Base-by-base conservation (phyloP, 805 yeast genomes). In the Candida hungchunana region DNA sequence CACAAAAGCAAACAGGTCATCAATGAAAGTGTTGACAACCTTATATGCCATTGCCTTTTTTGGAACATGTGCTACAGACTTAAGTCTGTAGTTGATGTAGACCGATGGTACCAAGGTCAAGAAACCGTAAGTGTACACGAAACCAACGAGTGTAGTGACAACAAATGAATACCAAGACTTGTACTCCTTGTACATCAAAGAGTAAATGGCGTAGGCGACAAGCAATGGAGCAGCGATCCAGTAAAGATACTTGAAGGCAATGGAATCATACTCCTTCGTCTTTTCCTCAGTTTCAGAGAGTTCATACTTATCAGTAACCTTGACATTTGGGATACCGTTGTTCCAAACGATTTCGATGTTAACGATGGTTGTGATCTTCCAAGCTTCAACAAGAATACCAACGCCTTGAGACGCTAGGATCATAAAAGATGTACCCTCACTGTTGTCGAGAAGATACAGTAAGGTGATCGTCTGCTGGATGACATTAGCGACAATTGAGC, bases 131-230 rank as follows among this genome's bases (percentile, higher is more conserved):
- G 68, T 64, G 39, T 66, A 65, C 13, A 62, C 69, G 17, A 62
- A 59, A 0, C 67, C 69, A 22, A 63, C 69, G 13, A 65, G 48
- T 1, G 67, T 59, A 3, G 64, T 52, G 29, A 64, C 56, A 17
- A 61, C 50, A 40, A 64, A 65, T 6, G 68, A 64, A 46, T 62
- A 62, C 69, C 70, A 64, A 7, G 69, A 63, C 43, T 62, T 64
- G 44, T 63, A 59, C 13, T 63, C 62, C 34, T 61, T 58, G 39
- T 64, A 63, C 20, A 60, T 27, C 29, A 64, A 41, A 3, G 67
- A 59, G 43, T 63, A 64, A 6, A 48, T 48, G 1, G 68, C 60
- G 38, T 65, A 64, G 1, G 64, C 62, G 5, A 48, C 33, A 6
- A 64, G 39, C 19, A 65, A 42, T n/a, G 70, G 70, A 12, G 48